Base-by-base conservation (phyloP, 2,329 filamentous ascomycete species). In the Claviceps sorghi region DNA sequence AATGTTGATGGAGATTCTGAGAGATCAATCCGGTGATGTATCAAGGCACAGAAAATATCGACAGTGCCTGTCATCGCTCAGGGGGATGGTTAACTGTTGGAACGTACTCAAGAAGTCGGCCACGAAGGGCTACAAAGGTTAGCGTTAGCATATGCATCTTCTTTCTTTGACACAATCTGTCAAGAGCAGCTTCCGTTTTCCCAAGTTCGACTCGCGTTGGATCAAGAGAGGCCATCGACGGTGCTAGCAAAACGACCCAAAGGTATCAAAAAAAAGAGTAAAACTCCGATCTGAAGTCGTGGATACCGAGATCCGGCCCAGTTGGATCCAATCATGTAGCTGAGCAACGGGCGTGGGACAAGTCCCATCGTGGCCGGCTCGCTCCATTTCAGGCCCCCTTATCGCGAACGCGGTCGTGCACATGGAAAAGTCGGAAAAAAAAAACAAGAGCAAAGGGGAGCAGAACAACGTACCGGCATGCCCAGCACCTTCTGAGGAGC, bases 21-120 rank as follows among this genome's bases (percentile, higher is more conserved):
- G 53, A 17, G 55, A 45, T 42, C 34, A 22, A n/a, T 32, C 9
- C 38, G 10, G 26, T 34, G 29, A 17, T 22, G 13, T n/a, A 15
- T 17, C 17, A 15, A 5, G 8, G 22, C 19, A 26, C 36, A 49
- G 53, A 8, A 21, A 52, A 52, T 42, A 36, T 53, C 48, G 47
- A 13, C 30, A 30, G 21, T 21, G 44, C 29, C 26, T 34, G 55
- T 51, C 5, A 34, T 38, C 11, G n/a, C 26, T 21, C 34, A 19
- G 43, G 19, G 3, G 8, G 17, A 30, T 26, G 34, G 19, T 41
- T 30, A 41, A 29, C 32, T 15, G 51, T 52, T 49, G 51, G 46
- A 58, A 93, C 90, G 69, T 95, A 95, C 89, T 97, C 83, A 97
- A 72, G 83, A 97, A 97, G 80, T 97, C 91, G 70, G 94, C 88